These are phyloP conservation scores for Asterochloris erici DNA, from an alignment of 139 green algal genomes.

Conservation along the genomic window DNA sequence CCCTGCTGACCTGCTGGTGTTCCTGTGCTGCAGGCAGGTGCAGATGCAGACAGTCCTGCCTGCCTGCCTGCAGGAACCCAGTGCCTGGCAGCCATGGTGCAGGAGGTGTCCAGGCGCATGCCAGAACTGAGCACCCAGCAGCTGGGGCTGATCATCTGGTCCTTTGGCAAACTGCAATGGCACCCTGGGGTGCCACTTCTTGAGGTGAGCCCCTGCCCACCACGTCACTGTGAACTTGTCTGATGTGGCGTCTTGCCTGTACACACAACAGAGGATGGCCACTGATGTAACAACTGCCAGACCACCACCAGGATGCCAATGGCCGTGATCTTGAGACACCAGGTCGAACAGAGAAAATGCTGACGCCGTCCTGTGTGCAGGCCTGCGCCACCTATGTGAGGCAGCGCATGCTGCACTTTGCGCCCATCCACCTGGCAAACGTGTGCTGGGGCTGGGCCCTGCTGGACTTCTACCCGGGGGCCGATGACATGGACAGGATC, in stretches of 20 bases:
- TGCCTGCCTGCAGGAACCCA: not conserved
- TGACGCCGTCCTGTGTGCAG: not conserved
- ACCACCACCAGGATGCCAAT: not conserved
- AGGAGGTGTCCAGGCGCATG: conserved; percentile 16
- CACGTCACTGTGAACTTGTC: not conserved
- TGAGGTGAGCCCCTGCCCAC: not conserved
- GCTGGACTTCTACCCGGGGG: conserved; percentile 39
- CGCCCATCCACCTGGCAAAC: conserved; percentile 45
- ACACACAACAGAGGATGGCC: not conserved
- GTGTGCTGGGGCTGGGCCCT: conserved; percentile 30
- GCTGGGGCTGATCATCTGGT: conserved; percentile 24
- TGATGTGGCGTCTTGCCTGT: not conserved
- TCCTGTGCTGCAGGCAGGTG: too few species aligned
- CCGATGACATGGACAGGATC: conserved; percentile 28
- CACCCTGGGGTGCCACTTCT: conserved; percentile 3
- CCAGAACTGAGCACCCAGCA: conserved; percentile 22
- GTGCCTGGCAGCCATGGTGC: conserved; percentile 2
- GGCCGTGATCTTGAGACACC: not conserved
- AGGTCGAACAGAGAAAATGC: not conserved
- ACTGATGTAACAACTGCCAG: not conserved
- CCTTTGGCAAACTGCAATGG: conserved; percentile 30
- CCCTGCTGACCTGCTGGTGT: too few species aligned
- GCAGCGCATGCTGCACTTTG: conserved; percentile 26
- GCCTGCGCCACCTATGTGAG: conserved; percentile 16
- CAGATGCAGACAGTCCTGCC: too few species aligned